phyloP scores from a whole-genome alignment of 2,329 filamentous ascomycete species.

The Fusarium musae region DNA sequence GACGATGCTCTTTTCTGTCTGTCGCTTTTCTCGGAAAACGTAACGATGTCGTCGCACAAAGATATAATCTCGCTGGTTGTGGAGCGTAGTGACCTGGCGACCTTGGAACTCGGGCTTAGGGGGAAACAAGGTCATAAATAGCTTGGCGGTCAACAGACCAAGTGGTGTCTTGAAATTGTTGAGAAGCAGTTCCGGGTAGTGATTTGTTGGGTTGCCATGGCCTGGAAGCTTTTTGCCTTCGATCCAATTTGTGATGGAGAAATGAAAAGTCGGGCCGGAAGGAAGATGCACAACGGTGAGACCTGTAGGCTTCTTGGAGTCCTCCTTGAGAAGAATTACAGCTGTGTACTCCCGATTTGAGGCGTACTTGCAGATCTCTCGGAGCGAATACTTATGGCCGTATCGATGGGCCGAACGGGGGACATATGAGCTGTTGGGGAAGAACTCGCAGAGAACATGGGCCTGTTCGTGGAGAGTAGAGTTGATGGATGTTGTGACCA shows the following conservation, averaged over 20 bases:
- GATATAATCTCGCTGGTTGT: slow-evolving; percentile 96
- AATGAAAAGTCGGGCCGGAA: slow-evolving; percentile 89
- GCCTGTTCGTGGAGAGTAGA: slow-evolving; percentile 88
- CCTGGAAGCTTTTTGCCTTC: slow-evolving; percentile 88
- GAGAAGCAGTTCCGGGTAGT: slow-evolving; percentile 88
- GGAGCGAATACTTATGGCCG: slow-evolving; percentile 89
- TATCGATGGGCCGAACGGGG: slow-evolving; percentile 85
- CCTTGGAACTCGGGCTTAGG: slow-evolving; percentile 84
- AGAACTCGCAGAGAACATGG: slow-evolving; percentile 79
- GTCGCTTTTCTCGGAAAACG: slow-evolving; percentile 87
- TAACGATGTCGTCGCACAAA: slow-evolving; percentile 93
- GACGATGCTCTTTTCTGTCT: slow-evolving; percentile 87
- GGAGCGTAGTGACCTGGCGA: slow-evolving; percentile 88
- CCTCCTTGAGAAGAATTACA: slow-evolving; percentile 87
- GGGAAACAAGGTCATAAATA: slow-evolving; percentile 74
- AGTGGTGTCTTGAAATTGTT: slow-evolving; percentile 96
- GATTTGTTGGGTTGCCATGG: slow-evolving; percentile 87
- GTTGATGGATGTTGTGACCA: slow-evolving; percentile 92
- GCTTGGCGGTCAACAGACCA: slow-evolving; percentile 84
- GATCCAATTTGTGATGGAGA: slow-evolving; percentile 89
- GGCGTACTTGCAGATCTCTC: slow-evolving; percentile 90
- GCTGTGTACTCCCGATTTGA: slow-evolving; percentile 84
- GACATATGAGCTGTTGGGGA: slow-evolving; percentile 90
- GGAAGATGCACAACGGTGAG: slow-evolving; percentile 88
- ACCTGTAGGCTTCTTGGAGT: slow-evolving; percentile 84